Evolutionary conservation across 2,329 filamentous ascomycete genomes (phyloP), one percentile per base, ranked within the genome.

Genomic region (Xylariaceae sp.): DNA sequence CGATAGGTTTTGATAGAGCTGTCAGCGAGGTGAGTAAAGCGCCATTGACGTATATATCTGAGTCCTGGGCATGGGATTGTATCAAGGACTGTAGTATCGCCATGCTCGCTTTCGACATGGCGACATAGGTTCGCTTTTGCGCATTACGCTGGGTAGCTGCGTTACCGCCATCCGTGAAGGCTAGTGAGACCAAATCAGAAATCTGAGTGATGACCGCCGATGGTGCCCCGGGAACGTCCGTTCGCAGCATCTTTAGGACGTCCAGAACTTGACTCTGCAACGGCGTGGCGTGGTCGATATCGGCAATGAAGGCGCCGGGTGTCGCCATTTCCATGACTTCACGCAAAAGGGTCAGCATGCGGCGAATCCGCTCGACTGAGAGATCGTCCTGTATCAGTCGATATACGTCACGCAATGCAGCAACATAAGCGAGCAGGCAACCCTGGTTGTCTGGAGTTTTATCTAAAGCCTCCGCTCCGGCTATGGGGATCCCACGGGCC

Each of bases 101-200:
- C 79, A 96, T 94, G 55, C 87, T 84, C 26, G 83, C 82, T 69
- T 94, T 95, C 1, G 91, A 90, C 66, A 97, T 81, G 35, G 94
- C 92, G 53, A 99, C 84, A 67, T 91, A 97, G 0, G 90, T 95
- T 5, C 89, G 87, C 54, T 83, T 83, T 49, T 70, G 49, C 35
- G 60, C 68, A 61, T 68, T 70, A 53, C 60, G 72, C 53, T 57
- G 70, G 27, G 57, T 65, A 52, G 54, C 73, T 65, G 54, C 71
- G 68, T 63, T 64, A 56, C 59, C 66, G 11, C 67, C 71, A 32
- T 70, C 65, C 0, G 75, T 71, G 62, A 89, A 91, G 1, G 89
- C 86, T 35, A 95, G 74, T 2, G 82, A 79, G 6, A 84, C 80
- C 56, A 95, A 84, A 48, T 88, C 81, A 1, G 89, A 82, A 7